These are phyloP conservation scores for Mortierella antarctica DNA, from an alignment of 192 early-diverging fungal species.

Conservation along the genomic window DNA sequence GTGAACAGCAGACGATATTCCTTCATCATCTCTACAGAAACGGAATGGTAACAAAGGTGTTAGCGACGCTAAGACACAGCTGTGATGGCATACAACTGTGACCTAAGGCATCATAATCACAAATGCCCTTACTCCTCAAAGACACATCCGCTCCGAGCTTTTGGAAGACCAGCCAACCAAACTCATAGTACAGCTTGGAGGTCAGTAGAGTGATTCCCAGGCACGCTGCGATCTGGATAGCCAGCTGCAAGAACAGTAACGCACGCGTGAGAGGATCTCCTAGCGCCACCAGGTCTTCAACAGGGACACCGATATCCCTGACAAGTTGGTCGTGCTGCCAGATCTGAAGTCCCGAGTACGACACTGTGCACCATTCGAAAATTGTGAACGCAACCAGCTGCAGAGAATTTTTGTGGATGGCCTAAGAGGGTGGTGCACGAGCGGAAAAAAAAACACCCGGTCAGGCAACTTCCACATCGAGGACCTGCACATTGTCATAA, in stretches of 20 bases:
- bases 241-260: slow-evolving; percentile 36
- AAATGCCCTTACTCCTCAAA: slow-evolving; percentile 26
- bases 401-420: slow-evolving; percentile 49
- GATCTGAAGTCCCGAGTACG: slow-evolving; percentile 41
- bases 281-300: neutral
- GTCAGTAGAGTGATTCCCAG: slow-evolving; percentile 34
- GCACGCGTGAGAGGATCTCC: slow-evolving; percentile 15
- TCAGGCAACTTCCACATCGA: neutral
- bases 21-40: slow-evolving; percentile 45
- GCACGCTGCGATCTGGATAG: slow-evolving; percentile 14
- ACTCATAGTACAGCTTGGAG: slow-evolving; percentile 42
- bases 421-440: neutral
- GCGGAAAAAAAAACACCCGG: neutral
- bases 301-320: slow-evolving; percentile 28
- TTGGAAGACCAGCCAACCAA: slow-evolving; percentile 51
- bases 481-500: neutral
- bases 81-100: neutral
- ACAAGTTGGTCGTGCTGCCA: slow-evolving; percentile 47
- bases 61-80: neutral
- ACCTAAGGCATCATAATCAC: neutral
- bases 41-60: neutral
- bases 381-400: slow-evolving; percentile 42
- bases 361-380: slow-evolving; percentile 49
- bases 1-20: slow-evolving; percentile 49
- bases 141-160: slow-evolving; percentile 46